These are phyloP conservation scores for Flammula alnicola DNA, from an alignment of 1,284 basidiomycete species.

Conservation along the genomic window DNA sequence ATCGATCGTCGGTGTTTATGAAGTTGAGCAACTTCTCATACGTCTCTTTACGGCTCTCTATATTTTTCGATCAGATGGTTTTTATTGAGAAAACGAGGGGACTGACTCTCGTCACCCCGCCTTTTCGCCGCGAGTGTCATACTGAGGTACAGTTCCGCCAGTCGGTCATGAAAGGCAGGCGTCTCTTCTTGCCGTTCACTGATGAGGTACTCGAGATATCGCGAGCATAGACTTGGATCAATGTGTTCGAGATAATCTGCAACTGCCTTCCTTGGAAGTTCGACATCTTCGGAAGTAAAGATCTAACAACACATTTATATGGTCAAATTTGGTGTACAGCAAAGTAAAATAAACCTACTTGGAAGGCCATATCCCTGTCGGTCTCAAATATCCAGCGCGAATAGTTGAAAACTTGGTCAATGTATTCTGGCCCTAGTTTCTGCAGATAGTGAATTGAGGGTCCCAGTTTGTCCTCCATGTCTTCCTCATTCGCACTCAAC, in stretches of 20 bases:
- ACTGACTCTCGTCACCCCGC: constrained; percentile 57
- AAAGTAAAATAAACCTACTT: constrained; percentile 47
- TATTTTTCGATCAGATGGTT: constrained; percentile 5
- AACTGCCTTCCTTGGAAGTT: constrained; percentile 80
- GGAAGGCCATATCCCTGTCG: constrained; percentile 74
- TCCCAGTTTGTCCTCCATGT: constrained; percentile 77
- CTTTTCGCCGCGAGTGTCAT: constrained; percentile 63
- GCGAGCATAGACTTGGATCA: constrained; percentile 68
- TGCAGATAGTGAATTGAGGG: constrained; percentile 92
- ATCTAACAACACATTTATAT: constrained; percentile 55
- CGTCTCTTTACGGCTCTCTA: constrained; percentile 48
- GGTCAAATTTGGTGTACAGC: background rate
- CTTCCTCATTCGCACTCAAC: constrained; percentile 79
- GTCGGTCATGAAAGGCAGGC: constrained; percentile 81
- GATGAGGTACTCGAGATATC: constrained; percentile 91
- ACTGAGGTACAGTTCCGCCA: constrained; percentile 84
- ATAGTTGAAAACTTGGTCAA: constrained; percentile 80
- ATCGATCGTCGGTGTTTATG: constrained; percentile 73
- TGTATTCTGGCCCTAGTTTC: constrained; percentile 82
- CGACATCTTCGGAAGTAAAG: constrained; percentile 93
- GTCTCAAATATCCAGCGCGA: constrained; percentile 86
- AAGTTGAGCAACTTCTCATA: constrained; percentile 81
- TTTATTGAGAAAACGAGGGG: background rate
- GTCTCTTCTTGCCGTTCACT: constrained; percentile 72
- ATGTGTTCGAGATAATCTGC: constrained; percentile 79